Conservation (phyloP, 805 yeast species). For the Scheffersomyces amazonensis region DNA sequence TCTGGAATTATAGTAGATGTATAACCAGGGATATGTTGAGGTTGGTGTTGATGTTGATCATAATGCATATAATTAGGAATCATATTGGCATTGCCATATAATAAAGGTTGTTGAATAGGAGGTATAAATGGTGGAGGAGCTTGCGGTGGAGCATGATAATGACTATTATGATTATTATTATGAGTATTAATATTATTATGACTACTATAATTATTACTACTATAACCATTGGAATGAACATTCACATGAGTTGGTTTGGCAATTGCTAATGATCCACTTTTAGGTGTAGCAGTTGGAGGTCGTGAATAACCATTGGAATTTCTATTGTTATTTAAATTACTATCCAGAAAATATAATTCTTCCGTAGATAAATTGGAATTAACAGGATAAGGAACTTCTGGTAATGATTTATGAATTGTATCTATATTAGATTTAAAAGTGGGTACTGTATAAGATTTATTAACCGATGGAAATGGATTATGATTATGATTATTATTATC, state of each 20-base stretch:
- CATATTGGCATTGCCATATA: background rate
- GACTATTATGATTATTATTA: background rate
- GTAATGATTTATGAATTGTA: background rate
- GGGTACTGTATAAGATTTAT: too few species aligned
- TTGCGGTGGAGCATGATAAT: background rate
- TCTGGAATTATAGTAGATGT: conserved; percentile 24
- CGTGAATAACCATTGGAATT: background rate
- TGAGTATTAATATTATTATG: background rate
- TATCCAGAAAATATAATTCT: background rate
- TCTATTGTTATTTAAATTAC: background rate
- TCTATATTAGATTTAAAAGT: too few species aligned
- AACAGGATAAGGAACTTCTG: background rate
- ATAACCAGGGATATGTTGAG: background rate
- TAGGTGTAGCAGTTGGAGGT: background rate
- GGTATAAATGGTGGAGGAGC: background rate
- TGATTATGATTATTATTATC: too few species aligned
- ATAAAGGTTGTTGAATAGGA: background rate
- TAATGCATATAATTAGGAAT: background rate
- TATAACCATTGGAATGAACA: background rate
- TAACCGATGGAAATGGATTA: too few species aligned
- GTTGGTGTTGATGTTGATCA: background rate
- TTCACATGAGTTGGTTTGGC: background rate
- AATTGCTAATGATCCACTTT: background rate
- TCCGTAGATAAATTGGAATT: background rate
- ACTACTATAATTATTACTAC: background rate